phyloP scores from a whole-genome alignment of 2,329 filamentous ascomycete genomes.

The Lachnellula cervina region DNA sequence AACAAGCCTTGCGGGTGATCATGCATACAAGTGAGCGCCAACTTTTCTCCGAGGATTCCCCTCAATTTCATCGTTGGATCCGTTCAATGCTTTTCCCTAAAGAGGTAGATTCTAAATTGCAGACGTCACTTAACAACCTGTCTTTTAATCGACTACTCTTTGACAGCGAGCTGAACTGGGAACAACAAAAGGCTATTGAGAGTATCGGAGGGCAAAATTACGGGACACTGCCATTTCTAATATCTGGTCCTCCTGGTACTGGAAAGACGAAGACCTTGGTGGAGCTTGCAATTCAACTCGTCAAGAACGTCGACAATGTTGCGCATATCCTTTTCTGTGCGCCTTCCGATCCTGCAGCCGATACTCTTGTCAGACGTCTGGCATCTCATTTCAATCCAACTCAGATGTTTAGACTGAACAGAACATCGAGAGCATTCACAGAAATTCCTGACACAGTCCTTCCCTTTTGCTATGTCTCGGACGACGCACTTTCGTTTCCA shows the following conservation, averaged over 20 bases:
- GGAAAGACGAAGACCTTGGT: constrained; percentile 20
- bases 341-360: constrained; percentile 18
- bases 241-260: constrained; percentile 19
- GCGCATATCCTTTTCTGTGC: constrained; percentile 17
- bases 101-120: constrained; percentile 4
- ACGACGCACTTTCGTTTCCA: constrained; percentile 9
- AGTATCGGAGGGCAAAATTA: constrained; percentile 15
- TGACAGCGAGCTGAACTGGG: constrained; percentile 15
- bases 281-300: constrained; percentile 15
- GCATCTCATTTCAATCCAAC: constrained; percentile 1
- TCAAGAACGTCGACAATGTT: constrained; percentile 7
- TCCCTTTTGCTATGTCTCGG: constrained; percentile 11
- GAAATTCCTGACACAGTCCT: constrained; percentile 14
- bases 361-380: constrained; percentile 15
- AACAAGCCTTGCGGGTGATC: constrained; percentile 5
- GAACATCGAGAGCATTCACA: constrained; percentile 12
- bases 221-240: constrained; percentile 16
- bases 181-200: constrained; percentile 16
- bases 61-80: constrained; percentile 4
- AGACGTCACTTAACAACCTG: constrained; percentile 12
- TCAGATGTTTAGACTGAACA: constrained; percentile 15
- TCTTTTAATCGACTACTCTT: constrained; percentile 11
- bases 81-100: constrained; percentile 15
- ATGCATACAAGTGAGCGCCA: background rate
- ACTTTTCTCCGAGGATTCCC: background rate